Conservation (phyloP, 2,329 filamentous ascomycete species). For the Coniella vitis region DNA sequence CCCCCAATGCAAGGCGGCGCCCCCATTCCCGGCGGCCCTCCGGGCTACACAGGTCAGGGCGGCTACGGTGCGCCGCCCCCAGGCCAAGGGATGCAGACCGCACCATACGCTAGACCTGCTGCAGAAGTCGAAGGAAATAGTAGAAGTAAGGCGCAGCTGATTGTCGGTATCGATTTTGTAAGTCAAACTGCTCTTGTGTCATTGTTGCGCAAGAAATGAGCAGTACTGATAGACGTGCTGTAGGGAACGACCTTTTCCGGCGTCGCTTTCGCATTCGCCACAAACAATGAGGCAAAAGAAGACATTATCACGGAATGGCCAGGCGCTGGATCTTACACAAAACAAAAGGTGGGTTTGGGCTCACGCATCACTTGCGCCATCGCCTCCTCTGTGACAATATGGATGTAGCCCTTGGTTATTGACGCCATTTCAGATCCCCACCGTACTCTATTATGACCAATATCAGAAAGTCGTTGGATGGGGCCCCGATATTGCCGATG, state of each 20-base stretch:
- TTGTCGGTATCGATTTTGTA: conserved; percentile 98
- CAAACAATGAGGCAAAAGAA: conserved; percentile 94
- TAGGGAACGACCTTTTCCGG: conserved; percentile 97
- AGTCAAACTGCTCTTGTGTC: conserved; percentile 25
- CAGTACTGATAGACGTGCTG: conserved; percentile 4
- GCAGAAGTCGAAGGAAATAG: conserved; percentile 81
- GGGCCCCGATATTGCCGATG: conserved; percentile 97
- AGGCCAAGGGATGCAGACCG: conserved; percentile 27
- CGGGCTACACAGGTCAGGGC: conserved; percentile 39
- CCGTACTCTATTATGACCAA: conserved; percentile 98
- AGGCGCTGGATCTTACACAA: conserved; percentile 92
- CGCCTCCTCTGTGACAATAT: not conserved
- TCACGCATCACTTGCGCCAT: no score
- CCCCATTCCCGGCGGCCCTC: conserved; percentile 36
- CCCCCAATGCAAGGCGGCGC: conserved; percentile 32
- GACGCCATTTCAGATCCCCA: conserved; percentile 65
- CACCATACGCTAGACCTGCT: conserved; percentile 38
- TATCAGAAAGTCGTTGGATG: conserved; percentile 99
- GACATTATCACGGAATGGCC: conserved; percentile 99
- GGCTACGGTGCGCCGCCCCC: conserved; percentile 36
- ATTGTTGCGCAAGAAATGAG: not conserved
- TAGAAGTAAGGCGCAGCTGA: conserved; percentile 90
- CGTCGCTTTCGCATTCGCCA: conserved; percentile 93
- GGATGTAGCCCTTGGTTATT: not conserved
- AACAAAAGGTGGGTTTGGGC: conserved; percentile 75